Evolutionary conservation across 2,329 filamentous ascomycete genomes (phyloP), one percentile per base, ranked within the genome.

Genomic region (Fusarium mangiferae): DNA sequence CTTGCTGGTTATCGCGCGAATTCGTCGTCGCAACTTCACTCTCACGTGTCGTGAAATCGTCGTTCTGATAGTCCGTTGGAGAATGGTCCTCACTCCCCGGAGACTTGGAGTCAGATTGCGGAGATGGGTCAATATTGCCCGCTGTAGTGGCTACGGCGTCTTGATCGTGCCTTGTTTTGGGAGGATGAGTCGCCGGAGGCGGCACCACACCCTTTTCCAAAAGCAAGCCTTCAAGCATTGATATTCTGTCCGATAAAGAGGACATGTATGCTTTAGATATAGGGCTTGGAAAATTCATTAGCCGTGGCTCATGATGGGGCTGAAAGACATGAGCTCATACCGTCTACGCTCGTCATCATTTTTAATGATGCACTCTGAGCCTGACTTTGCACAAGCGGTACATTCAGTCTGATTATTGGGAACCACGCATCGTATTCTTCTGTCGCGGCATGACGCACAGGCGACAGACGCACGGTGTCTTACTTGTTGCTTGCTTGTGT

Each of bases 181-280:
- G 87, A 30, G 88, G 88, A 70, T 90, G 86, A 42, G 83, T 81
- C 20, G 87, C 86, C 20, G 86, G 85, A 15, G 88, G 87, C 28
- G 85, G 83, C 5, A 83, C 82, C 24, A 86, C 83, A 56, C 87
- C 87, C 39, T 83, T 84, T 44, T 88, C 86, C 63, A 84, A 77
- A 8, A 90, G 83, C 84, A 89, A 83, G 22, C 80, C 79, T 79
- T 90, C 88, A 2, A 90, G 82, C 68, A 89, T 72, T 13, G 83
- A 81, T 48, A 89, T 87, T 9, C 88, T 84, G 30, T 87, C 86
- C n/a, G 87, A 87, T 17, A 90, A 81, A 4, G 87, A 89, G 45
- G 85, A 86, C 84, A 89, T 88, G 78, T 89, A 90, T 60, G 88
- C 88, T 77, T 88, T 87, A 26, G 87, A 89, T 39, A 89, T 88